These are phyloP conservation scores for Pseudognaphalium luteoalbum DNA, from an alignment of 129 eudicot genomes.

Conservation along the genomic window DNA sequence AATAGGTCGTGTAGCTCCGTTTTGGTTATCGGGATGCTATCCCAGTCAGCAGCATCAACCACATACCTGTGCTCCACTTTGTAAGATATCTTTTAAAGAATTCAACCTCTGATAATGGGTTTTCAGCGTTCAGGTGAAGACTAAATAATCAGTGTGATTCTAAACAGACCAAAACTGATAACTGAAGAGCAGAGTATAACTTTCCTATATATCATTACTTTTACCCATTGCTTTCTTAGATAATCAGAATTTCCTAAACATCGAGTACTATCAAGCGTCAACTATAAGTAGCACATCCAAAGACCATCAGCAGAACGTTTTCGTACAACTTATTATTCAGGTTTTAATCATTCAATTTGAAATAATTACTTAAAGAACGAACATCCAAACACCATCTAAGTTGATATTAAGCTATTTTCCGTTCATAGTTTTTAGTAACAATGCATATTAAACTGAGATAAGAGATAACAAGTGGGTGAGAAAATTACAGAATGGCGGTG, in stretches of 20 bases:
- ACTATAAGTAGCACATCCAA: background rate
- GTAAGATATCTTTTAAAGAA: background rate
- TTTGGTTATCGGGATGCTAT: conserved; percentile 64
- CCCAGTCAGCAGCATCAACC: conserved; percentile 96
- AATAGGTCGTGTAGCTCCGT: conserved; percentile 82
- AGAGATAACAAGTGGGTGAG: background rate
- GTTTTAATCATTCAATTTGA: background rate
- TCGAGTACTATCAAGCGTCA: background rate
- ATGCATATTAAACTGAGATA: background rate
- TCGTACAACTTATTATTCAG: background rate
- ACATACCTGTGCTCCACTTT: conserved; percentile 61
- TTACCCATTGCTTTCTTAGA: background rate
- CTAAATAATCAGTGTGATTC: background rate
- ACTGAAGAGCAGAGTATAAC: background rate
- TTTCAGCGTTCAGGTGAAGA: background rate
- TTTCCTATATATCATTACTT: background rate
- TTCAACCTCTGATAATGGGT: background rate
- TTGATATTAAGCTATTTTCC: background rate
- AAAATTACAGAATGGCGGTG: conserved; percentile 73
- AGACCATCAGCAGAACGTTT: background rate
- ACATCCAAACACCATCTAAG: background rate
- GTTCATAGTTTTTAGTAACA: background rate
- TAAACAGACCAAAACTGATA: background rate
- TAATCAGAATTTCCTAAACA: background rate
- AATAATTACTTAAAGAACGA: background rate